A percentile compares a stretch with the other conserved stretches of the same genome.
Conservation (phyloP, 2,329 filamentous ascomycete genomes). For the Xylaria sp. region DNA sequence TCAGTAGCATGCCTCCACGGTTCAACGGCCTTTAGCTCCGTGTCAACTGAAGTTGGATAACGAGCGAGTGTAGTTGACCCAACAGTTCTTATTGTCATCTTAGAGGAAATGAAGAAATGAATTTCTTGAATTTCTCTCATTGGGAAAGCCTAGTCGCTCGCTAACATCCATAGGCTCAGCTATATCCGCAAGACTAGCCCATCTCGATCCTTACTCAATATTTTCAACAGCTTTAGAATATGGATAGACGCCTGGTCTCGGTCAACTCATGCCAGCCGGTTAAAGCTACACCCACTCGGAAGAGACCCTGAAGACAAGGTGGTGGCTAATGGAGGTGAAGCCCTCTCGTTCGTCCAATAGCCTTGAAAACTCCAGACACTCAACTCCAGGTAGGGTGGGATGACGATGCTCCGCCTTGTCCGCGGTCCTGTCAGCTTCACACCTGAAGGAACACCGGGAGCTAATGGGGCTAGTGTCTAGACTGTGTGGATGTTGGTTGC, state of each 20-base stretch:
- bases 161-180: slow-evolving; percentile 24
- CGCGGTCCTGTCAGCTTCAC: slow-evolving; percentile 36
- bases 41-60: slow-evolving; percentile 20
- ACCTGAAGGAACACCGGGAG: slow-evolving; percentile 28
- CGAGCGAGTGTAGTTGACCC: slow-evolving; percentile 14
- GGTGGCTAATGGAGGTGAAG: slow-evolving; percentile 26
- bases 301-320: slow-evolving; percentile 32
- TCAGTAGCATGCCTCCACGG: slow-evolving; percentile 28
- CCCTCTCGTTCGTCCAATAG: slow-evolving; percentile 22
- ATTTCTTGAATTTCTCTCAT: slow-evolving; percentile 18
- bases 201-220: slow-evolving; percentile 33
- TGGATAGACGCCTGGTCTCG: slow-evolving; percentile 26
- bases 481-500: slow-evolving; percentile 31
- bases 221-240: slow-evolving; percentile 28
- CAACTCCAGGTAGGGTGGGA: slow-evolving; percentile 34
- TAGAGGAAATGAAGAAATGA: slow-evolving; percentile 25
- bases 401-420: slow-evolving; percentile 38
- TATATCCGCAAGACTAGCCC: slow-evolving; percentile 26
- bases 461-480: slow-evolving; percentile 31
- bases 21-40: slow-evolving; percentile 37
- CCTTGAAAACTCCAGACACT: slow-evolving; percentile 28
- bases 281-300: slow-evolving; percentile 37
- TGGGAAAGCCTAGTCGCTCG: slow-evolving; percentile 23
- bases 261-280: slow-evolving; percentile 29
- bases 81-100: slow-evolving; percentile 6